Evolutionary conservation across 495 filamentous ascomycete genomes (phyloP).

Genomic region (Friedmanniomyces simplex): DNA sequence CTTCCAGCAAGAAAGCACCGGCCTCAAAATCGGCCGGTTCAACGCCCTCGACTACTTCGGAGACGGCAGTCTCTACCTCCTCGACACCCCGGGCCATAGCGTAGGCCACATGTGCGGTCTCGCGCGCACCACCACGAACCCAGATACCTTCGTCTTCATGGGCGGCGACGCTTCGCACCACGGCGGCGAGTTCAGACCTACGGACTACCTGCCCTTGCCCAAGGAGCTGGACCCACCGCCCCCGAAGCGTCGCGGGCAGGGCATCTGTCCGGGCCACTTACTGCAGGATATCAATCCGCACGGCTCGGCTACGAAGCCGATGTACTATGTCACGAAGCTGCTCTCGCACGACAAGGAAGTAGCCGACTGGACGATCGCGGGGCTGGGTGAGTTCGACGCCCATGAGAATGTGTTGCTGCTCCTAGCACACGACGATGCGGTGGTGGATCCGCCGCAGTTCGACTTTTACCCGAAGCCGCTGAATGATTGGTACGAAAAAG

Average conservation of each 20-base stretch:
- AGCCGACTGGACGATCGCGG: constrained; percentile 22
- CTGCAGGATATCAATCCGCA: constrained; percentile 31
- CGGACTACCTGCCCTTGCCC: constrained; percentile 40
- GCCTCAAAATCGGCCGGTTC: constrained; percentile 29
- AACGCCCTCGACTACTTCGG: constrained; percentile 38
- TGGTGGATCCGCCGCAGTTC: constrained; percentile 31
- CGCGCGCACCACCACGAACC: constrained; percentile 37
- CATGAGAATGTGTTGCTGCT: constrained; percentile 40
- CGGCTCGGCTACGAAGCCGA: constrained; percentile 22
- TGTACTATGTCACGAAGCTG: constrained; percentile 29
- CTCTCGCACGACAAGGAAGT: constrained; percentile 18
- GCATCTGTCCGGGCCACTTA: constrained; percentile 33
- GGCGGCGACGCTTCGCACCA: constrained; percentile 49
- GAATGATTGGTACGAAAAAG: constrained; percentile 43
- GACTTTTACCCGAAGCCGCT: constrained; percentile 43
- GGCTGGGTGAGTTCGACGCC: constrained; percentile 36
- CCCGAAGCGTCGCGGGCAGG: not conserved
- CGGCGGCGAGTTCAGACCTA: constrained; percentile 44
- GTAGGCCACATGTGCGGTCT: constrained; percentile 49
- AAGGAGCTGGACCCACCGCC: constrained; percentile 31
- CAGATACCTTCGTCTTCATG: constrained; percentile 45
- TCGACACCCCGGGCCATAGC: constrained; percentile 47
- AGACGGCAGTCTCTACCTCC: constrained; percentile 50
- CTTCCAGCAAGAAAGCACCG: constrained; percentile 18
- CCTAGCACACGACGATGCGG: constrained; percentile 43